Percentiles rank a stretch among this genome's conserved stretches.
These are phyloP conservation scores for Nannizzia gypsea DNA, from an alignment of 2,329 filamentous ascomycete genomes.

Conservation along the genomic window DNA sequence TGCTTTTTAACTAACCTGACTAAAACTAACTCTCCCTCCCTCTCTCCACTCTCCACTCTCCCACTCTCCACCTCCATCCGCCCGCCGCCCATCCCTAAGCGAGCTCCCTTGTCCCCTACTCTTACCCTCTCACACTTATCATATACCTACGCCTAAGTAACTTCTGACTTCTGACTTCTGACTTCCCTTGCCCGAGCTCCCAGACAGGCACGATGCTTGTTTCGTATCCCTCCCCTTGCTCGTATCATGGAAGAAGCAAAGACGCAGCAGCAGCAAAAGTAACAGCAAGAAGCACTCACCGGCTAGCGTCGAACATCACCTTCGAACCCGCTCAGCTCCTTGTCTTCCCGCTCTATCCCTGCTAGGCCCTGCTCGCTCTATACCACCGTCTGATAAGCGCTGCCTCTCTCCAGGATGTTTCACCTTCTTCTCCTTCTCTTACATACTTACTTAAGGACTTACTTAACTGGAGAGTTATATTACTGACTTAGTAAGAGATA, in stretches of 20 bases:
- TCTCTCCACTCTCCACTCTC: no score
- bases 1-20: no score
- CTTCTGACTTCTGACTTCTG: neutral
- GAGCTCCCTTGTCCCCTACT: neutral
- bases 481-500: no score
- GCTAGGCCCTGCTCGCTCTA: neutral
- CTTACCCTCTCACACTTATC: neutral
- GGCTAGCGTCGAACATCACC: neutral
- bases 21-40: neutral
- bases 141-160: no score
- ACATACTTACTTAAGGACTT: no score
- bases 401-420: neutral
- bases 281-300: neutral
- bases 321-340: neutral
- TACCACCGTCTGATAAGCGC: neutral
- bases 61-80: neutral
- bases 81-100: neutral
- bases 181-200: neutral
- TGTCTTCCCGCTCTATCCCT: slow-evolving; percentile 3
- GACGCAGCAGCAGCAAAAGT: neutral
- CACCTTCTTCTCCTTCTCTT: no score
- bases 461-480: no score
- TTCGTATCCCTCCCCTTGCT: neutral
- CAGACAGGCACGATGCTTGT: neutral
- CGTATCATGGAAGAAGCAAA: neutral